These are phyloP conservation scores for Fusarium buxicola DNA, from an alignment of 2,329 filamentous ascomycete genomes.

Conservation along the genomic window DNA sequence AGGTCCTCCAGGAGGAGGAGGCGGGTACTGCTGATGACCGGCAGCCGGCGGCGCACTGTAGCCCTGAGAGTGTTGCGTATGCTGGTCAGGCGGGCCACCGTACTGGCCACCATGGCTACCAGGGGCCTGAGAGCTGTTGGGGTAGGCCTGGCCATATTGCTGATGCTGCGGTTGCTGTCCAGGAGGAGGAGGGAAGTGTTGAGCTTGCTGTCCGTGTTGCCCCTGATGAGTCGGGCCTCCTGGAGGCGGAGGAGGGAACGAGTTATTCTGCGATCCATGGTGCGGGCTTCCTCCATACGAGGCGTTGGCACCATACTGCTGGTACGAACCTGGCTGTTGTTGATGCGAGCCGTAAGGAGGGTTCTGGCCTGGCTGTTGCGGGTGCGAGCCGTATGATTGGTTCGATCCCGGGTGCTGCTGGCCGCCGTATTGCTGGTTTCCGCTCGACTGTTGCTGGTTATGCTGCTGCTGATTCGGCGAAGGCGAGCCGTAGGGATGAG, in stretches of 20 bases:
- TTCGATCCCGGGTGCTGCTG: constrained; percentile 35
- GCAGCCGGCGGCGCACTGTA: constrained; percentile 39
- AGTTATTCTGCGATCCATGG: constrained; percentile 43
- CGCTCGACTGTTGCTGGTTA: constrained; percentile 38
- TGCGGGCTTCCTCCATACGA: constrained; percentile 37
- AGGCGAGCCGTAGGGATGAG: constrained; percentile 45
- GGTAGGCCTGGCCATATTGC: constrained; percentile 37
- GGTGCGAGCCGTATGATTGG: constrained; percentile 36
- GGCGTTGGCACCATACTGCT: constrained; percentile 35
- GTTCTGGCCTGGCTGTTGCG: constrained; percentile 33
- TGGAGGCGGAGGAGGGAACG: constrained; percentile 42
- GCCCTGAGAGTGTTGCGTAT: constrained; percentile 38
- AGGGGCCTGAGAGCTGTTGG: constrained; percentile 33
- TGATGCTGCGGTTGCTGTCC: constrained; percentile 40
- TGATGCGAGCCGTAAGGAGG: constrained; percentile 25
- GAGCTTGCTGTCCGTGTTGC: constrained; percentile 23
- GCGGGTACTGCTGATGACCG: constrained; percentile 40
- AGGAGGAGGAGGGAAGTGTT: constrained; percentile 40
- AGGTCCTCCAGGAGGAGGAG: constrained; percentile 38
- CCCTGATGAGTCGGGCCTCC: constrained; percentile 39
- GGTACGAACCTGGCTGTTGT: constrained; percentile 35
- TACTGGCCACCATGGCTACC: constrained; percentile 37
- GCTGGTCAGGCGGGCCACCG: constrained; percentile 38
- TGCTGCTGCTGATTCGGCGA: constrained; percentile 45
- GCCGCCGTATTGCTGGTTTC: constrained; percentile 36